Evolutionary conservation across 2,329 filamentous ascomycete genomes (phyloP), one percentile per base, ranked within the genome.

Genomic region (Talaromyces sp.): DNA sequence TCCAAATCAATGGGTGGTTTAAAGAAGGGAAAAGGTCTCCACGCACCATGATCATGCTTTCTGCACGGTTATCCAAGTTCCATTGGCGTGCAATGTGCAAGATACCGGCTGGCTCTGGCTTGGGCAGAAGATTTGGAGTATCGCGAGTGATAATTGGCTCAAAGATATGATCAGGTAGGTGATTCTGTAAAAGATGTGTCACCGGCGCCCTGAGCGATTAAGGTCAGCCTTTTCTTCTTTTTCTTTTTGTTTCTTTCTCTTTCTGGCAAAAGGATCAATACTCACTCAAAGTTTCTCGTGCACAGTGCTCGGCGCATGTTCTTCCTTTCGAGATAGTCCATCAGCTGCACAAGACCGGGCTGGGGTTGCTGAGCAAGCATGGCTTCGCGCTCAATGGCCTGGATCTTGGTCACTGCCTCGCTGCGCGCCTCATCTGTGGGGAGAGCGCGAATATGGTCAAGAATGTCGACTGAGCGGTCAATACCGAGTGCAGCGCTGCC

Each of bases 31-130:
- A 5, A 6, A 33, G 7, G 5, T 36, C 23, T 28, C 7, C 31
- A 66, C 65, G 52, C 64, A 75, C 74, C 74, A 76, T 76, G 27
- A 76, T 76, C 60, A 76, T 42, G 62, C 75, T 75, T 23, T 77
- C 71, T 0, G 75, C 80, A 1, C 76, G 73, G 65, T 81, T 78
- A 8, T 75, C 73, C 56, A 94, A 74, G 0, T 85, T 88, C 93
- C 93, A 96, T 62, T 81, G 78, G 65, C 84, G 81, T 0, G 92
- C 92, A 67, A 97, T 96, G 73, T 95, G 89, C 72, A 96, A 72
- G 60, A 97, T 92, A 0, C 92, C 93, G 0, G 91, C 92, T 1
- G 94, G 94, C 68, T 92, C 85, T 0, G 94, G 94, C 76, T 98
- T 97, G 7, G 93, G 90, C 53, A 77, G 62, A 33, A 78, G 53